phyloP scores from a whole-genome alignment of 352 stramenopile genomes.

The Saprolegnia parasitica region DNA sequence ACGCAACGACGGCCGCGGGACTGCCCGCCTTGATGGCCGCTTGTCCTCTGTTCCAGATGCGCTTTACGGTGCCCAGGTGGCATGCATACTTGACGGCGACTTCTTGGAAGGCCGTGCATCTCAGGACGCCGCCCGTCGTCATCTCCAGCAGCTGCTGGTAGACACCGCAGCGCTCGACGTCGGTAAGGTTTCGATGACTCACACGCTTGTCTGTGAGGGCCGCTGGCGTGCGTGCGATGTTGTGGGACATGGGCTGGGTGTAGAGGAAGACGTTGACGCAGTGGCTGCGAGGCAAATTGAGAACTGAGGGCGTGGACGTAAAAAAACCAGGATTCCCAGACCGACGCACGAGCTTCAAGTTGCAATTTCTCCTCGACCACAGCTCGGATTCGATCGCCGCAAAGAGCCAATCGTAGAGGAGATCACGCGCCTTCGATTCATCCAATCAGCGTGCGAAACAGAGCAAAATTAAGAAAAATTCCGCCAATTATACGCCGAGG shows the following conservation, averaged over 20 bases:
- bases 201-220: not conserved
- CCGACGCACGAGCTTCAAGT: not conserved
- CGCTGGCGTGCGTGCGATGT: not conserved
- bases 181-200: not conserved
- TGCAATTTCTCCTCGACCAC: not conserved
- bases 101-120: not conserved
- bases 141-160: not conserved
- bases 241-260: not conserved
- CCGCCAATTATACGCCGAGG: not conserved
- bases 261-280: not conserved
- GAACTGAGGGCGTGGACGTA: not conserved
- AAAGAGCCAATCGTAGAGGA: not conserved
- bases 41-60: not conserved
- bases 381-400: not conserved
- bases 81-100: not conserved
- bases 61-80: not conserved
- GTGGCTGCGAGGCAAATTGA: not conserved
- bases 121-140: not conserved
- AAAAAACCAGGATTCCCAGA: not conserved
- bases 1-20: not conserved
- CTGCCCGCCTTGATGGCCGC: not conserved
- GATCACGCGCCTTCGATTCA: constrained; percentile 1
- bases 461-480: constrained; percentile 5
- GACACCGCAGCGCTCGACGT: not conserved
- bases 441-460: not conserved